Evolutionary conservation across 1,284 basidiomycete species (phyloP), one percentile per base, ranked within the genome.

Genomic region (Fomitopsis palustris): DNA sequence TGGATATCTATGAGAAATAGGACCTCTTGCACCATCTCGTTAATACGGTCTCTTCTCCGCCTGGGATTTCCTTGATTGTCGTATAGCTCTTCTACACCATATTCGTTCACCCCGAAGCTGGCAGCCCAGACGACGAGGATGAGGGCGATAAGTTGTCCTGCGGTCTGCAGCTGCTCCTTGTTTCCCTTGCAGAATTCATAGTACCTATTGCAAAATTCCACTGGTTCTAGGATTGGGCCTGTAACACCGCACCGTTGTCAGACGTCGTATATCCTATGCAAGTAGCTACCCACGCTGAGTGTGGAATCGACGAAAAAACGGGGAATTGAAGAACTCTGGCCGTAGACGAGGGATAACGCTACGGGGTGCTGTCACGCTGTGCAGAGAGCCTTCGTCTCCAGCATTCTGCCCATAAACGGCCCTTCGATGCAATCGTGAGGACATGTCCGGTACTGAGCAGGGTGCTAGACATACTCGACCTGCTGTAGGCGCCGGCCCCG

Each of bases 401-500:
- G 69, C 60, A 14, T 65, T 67, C 64, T 77, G 77, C 58, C 78
- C 78, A 60, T 77, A 79, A 8, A 77, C 72, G 29, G 76, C 76
- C 59, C 77, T 79, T 62, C 8, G 17, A 37, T 35, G 55, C 39
- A 29, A 6, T 25, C 9, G 53, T 58, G 61, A 56, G 58, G 59
- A 25, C 33, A 45, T 43, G 58, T 35, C 12, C 23, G 37, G 25
- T 38, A 49, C 37, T 21, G 54, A 27, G 47, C 9, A 39, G 8
- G 43, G 45, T 10, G 45, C 31, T 56, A 31, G 37, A 71, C 77
- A 52, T 58, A 80, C 75, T 84, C 82, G 60, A 93, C 92, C 75
- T 94, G 90, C 64, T 93, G 91, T 16, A 95, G 81, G 31, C 93
- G 83, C 57, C 93, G 84, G 25, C 93, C 93, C 43, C 92, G 85